These are phyloP conservation scores for Rickenella mellea DNA, from an alignment of 768 basidiomycete species.

Conservation along the genomic window DNA sequence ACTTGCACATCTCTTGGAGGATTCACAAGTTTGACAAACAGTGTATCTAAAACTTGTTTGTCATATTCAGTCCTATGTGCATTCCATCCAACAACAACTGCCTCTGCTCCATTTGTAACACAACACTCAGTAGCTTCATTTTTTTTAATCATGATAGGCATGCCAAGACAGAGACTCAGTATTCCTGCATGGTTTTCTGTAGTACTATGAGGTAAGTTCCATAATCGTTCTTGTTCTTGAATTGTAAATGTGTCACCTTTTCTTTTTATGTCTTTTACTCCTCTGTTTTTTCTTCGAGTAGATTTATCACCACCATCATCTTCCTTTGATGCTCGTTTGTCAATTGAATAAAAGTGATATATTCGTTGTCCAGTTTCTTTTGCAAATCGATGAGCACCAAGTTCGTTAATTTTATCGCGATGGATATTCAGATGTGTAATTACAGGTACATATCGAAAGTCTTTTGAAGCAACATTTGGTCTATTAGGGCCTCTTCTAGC, in stretches of 20 bases:
- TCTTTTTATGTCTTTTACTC: no score
- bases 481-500: conserved; percentile 6
- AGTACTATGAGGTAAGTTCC: conserved; percentile 7
- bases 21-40: conserved; percentile 20
- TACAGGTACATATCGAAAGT: conserved; percentile 25
- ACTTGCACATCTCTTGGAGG: conserved; percentile 16
- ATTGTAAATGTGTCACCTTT: no score
- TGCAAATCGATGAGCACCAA: conserved; percentile 23
- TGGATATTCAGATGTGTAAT: conserved; percentile 29
- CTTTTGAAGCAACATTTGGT: conserved; percentile 7
- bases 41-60: conserved; percentile 14
- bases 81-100: conserved; percentile 17
- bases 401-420: conserved; percentile 28
- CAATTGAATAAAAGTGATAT: conserved; percentile 18
- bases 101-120: conserved; percentile 27
- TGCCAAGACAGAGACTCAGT: conserved; percentile 19
- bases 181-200: conserved; percentile 17
- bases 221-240: no score
- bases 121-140: conserved; percentile 25
- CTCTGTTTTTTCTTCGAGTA: no score
- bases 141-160: conserved; percentile 24
- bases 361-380: conserved; percentile 19
- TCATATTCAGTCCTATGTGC: conserved; percentile 4
- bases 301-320: no score
- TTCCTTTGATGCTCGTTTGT: no score